phyloP scores from a whole-genome alignment of 345 rosid species.

The Heritiera littoralis region DNA sequence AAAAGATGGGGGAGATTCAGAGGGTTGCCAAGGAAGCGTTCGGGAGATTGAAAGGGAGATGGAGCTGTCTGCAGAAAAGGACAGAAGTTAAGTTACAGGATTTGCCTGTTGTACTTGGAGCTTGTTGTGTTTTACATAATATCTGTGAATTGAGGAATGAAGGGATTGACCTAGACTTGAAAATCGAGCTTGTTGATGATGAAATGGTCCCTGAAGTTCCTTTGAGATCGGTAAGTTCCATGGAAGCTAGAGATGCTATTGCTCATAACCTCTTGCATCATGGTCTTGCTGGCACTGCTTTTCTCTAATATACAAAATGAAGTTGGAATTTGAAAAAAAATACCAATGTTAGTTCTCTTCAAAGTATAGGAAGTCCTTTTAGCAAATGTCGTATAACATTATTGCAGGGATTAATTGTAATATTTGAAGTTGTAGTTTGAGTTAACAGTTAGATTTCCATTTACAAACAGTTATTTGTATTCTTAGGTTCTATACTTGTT shows the following conservation, averaged over 20 bases:
- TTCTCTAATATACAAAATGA: background rate
- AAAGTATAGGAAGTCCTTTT: background rate
- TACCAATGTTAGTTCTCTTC: background rate
- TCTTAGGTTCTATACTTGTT: background rate
- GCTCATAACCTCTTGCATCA: slow-evolving; percentile 16
- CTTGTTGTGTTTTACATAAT: slow-evolving; percentile 17
- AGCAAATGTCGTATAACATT: background rate
- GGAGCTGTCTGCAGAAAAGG: slow-evolving; percentile 14
- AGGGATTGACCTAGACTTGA: slow-evolving; percentile 2
- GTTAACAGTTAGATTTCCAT: background rate
- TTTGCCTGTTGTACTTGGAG: slow-evolving; percentile 9
- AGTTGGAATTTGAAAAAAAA: background rate
- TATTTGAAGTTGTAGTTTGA: background rate
- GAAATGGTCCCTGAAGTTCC: slow-evolving; percentile 13
- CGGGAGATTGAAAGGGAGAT: slow-evolving; percentile 11
- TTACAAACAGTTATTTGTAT: background rate
- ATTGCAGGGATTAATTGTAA: slow-evolving; percentile 2
- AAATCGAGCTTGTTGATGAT: slow-evolving; percentile 10
- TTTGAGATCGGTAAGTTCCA: slow-evolving; percentile 15
- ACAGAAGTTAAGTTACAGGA: slow-evolving; percentile 14
- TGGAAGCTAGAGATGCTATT: slow-evolving; percentile 19
- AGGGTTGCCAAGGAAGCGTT: slow-evolving; percentile 3
- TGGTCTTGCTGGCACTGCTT: slow-evolving; percentile 13
- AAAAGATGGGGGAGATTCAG: slow-evolving; percentile 14
- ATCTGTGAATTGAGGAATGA: slow-evolving; percentile 9